Evolutionary conservation across 768 basidiomycete species (phyloP).

Genomic region (Tephrocybe sp.): DNA sequence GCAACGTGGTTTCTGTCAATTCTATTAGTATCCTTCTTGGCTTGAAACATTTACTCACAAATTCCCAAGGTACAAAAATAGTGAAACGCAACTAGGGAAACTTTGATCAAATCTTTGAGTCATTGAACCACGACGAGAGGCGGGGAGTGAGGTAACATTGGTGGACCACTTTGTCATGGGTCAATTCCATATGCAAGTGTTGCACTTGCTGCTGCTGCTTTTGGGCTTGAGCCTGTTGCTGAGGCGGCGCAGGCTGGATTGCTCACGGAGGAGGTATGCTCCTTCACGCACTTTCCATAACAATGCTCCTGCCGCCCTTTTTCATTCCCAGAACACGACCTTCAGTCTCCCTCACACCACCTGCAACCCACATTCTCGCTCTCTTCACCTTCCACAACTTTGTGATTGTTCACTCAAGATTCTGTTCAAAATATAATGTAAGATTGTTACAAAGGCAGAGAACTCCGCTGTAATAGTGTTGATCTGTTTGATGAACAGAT

Average conservation of each 20-base stretch:
- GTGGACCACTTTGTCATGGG: slow-evolving; percentile 40
- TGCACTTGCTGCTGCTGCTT: background rate
- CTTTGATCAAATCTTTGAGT: slow-evolving; percentile 91
- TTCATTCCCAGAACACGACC: slow-evolving; percentile 24
- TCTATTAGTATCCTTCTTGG: background rate
- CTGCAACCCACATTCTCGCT: slow-evolving; percentile 8
- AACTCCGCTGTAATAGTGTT: no score
- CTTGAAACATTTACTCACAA: slow-evolving; percentile 54
- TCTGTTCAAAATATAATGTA: no score
- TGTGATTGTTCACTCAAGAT: no score
- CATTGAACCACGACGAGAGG: slow-evolving; percentile 76
- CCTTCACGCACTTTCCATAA: slow-evolving; percentile 9
- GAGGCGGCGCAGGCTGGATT: slow-evolving; percentile 10
- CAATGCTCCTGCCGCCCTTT: slow-evolving; percentile 19
- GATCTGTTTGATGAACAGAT: no score
- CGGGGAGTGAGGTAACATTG: slow-evolving; percentile 13
- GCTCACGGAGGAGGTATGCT: background rate
- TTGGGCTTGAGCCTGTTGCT: background rate
- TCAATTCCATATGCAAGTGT: slow-evolving; percentile 23
- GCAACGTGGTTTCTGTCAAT: slow-evolving; percentile 79
- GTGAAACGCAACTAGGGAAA: slow-evolving; percentile 90
- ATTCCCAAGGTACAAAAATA: slow-evolving; percentile 91
- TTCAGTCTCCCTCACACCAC: slow-evolving; percentile 10
- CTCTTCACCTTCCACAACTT: slow-evolving; percentile 2
- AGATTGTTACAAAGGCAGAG: no score